Evolutionary conservation across 192 early-diverging fungal species (phyloP), one percentile per base, ranked within the genome.

Genomic region (Podila epicladia): DNA sequence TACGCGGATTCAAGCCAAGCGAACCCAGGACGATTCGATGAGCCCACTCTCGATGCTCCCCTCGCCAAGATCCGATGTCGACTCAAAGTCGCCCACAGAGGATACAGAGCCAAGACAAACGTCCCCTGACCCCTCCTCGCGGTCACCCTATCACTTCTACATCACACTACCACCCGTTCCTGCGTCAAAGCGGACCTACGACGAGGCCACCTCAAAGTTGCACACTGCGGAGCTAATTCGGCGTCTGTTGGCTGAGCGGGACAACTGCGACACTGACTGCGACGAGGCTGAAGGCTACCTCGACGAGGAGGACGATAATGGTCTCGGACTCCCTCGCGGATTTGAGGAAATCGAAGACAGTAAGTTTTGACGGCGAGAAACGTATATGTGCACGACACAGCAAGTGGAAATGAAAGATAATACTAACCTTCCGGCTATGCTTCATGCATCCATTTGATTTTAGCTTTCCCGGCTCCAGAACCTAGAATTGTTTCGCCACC

Each of bases 281-380:
- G 73, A 74, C 3, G 77, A 80, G 22, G 32, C 24, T 4, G 77
- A 80, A 13, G 11, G 38, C 8, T 71, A 73, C 19, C 45, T 65
- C 12, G 55, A 58, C 11, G 55, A 41, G 9, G 60, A 69, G 6
- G 66, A 80, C 12, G 53, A 41, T 5, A 58, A 60, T 24, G 77
- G 67, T 11, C 70, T 67, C 33, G 62, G 66, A 45, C 70, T 80
- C 19, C 77, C 77, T 53, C 71, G 29, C 17, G 77, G 77, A 28
- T 80, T 69, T 58, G 77, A 80, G 58, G 77, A 80, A 53, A 73
- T 80, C 29, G 71, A 80, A 55, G 77, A 80, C 62, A 80, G 76
- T 79, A 69, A 51, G 76, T 67, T n/a, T 45, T 41, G 38, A 0
- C 9, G 9, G 12, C 38, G 38, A 41, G 12, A 41, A 9, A 41